Evolutionary conservation across 2,329 filamentous ascomycete species (phyloP).

Genomic region (Colletotrichum sp.): DNA sequence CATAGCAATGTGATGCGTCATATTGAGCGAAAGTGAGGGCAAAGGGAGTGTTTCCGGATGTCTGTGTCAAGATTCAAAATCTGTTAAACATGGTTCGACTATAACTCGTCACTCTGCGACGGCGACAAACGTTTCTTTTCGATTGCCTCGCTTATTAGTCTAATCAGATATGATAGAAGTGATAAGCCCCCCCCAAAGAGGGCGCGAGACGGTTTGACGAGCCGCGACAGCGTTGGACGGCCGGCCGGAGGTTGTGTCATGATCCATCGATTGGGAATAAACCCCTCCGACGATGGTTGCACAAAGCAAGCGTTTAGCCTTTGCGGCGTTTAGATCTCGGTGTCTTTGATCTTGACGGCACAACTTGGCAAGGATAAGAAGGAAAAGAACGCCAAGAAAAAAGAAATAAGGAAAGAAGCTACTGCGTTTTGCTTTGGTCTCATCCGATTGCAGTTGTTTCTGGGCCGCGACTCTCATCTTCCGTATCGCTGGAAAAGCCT

Average conservation of each 20-base stretch:
- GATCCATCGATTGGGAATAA: neutral
- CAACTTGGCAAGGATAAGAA: neutral
- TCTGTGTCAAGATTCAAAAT: neutral
- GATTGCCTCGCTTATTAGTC: neutral
- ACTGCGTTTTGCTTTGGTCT: neutral
- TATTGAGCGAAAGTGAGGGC: neutral
- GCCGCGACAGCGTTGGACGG: neutral
- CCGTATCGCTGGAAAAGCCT: neutral
- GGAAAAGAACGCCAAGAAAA: neutral
- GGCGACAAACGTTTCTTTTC: neutral
- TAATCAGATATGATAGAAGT: slow-evolving; percentile 9
- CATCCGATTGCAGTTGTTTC: neutral
- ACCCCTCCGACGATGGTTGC: neutral
- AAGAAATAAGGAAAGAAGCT: neutral
- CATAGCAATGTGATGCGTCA: slow-evolving; percentile 5
- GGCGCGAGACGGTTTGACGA: neutral
- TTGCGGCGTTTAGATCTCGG: neutral
- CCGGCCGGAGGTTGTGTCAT: neutral
- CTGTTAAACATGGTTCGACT: neutral
- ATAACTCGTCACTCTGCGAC: neutral
- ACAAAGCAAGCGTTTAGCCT: slow-evolving; percentile 5
- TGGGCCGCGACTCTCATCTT: neutral
- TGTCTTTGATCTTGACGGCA: slow-evolving; percentile 6
- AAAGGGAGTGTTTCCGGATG: neutral
- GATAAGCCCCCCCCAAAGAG: neutral